Percentiles rank a stretch among this genome's conserved stretches.
phyloP scores from a whole-genome alignment of 805 yeast genomes.

The Candida morakotiae region DNA sequence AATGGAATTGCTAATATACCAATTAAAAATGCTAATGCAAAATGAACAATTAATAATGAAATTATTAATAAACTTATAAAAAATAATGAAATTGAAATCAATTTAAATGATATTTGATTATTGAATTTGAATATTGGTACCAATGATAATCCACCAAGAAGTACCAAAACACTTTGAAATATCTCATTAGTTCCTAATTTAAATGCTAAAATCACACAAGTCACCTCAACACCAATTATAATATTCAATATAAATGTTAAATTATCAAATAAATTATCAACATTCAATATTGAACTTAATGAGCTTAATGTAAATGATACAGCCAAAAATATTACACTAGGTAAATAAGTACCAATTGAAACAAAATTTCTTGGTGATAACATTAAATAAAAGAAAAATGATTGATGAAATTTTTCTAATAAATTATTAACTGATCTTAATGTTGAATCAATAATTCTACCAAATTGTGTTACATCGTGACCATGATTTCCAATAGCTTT shows the following conservation, averaged over 20 bases:
- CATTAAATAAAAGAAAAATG: constrained; percentile 87
- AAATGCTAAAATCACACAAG: constrained; percentile 20
- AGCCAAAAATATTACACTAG: constrained; percentile 74
- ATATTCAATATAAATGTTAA: constrained; percentile 21
- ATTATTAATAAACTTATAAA: constrained; percentile 64
- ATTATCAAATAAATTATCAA: constrained; percentile 16
- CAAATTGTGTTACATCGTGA: constrained; percentile 84
- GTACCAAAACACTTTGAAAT: constrained; percentile 12
- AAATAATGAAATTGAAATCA: constrained; percentile 47
- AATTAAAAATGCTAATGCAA: constrained; percentile 69
- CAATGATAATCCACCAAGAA: constrained; percentile 5
- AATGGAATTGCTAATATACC: constrained; percentile 76
- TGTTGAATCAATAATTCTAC: constrained; percentile 82
- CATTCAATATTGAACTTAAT: constrained; percentile 46
- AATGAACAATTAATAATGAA: constrained; percentile 76
- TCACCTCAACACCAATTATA: constrained; percentile 25
- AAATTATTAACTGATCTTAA: constrained; percentile 88
- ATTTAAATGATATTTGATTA: constrained; percentile 19
- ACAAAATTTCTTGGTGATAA: constrained; percentile 77
- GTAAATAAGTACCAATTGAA: constrained; percentile 90
- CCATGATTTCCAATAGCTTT: constrained; percentile 62
- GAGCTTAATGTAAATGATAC: constrained; percentile 68
- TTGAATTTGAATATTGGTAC: constrained; percentile 10
- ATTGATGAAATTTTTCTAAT: constrained; percentile 94
- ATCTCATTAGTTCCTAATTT: constrained; percentile 21